Evolutionary conservation across 441 rosid genomes (phyloP).

Genomic region (Viola pubescens): DNA sequence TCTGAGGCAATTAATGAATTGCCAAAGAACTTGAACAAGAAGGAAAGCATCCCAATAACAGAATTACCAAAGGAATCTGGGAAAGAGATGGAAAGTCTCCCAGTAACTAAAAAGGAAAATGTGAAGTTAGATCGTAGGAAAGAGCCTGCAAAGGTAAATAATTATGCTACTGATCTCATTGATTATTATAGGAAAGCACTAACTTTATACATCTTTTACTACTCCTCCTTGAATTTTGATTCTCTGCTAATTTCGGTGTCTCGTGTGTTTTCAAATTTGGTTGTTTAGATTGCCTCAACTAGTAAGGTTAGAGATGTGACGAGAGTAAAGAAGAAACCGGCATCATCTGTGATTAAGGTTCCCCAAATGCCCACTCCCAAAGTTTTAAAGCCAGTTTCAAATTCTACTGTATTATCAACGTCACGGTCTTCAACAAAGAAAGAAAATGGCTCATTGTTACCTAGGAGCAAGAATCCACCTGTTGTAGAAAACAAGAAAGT

Average conservation of each 20-base stretch:
- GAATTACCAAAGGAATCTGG: constrained; percentile 23
- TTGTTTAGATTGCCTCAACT: constrained; percentile 35
- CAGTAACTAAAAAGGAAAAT: constrained; percentile 26
- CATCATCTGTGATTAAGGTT: constrained; percentile 32
- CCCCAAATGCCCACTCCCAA: constrained; percentile 40
- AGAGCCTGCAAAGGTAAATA: constrained; percentile 50
- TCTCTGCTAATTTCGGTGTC: constrained; percentile 12
- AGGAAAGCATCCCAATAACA: constrained; percentile 1
- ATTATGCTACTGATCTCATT: constrained; percentile 8
- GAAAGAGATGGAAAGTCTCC: constrained; percentile 21
- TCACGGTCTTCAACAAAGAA: constrained; percentile 36
- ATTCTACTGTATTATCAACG: constrained; percentile 30
- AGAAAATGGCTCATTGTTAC: constrained; percentile 24
- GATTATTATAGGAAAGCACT: not conserved
- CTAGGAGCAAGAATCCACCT: constrained; percentile 29
- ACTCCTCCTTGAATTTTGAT: constrained; percentile 5
- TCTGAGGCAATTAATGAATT: constrained; percentile 22
- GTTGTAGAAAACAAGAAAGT: constrained; percentile 45
- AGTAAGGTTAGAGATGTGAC: constrained; percentile 34
- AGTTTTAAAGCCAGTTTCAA: constrained; percentile 42
- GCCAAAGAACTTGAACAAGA: constrained; percentile 16
- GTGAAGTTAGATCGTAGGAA: constrained; percentile 27
- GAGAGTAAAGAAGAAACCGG: constrained; percentile 47
- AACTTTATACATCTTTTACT: constrained; percentile 10
- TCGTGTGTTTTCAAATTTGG: constrained; percentile 11